Evolutionary conservation across 1,284 basidiomycete species (phyloP), one percentile per base, ranked within the genome.

Genomic region (Cerrena zonata): DNA sequence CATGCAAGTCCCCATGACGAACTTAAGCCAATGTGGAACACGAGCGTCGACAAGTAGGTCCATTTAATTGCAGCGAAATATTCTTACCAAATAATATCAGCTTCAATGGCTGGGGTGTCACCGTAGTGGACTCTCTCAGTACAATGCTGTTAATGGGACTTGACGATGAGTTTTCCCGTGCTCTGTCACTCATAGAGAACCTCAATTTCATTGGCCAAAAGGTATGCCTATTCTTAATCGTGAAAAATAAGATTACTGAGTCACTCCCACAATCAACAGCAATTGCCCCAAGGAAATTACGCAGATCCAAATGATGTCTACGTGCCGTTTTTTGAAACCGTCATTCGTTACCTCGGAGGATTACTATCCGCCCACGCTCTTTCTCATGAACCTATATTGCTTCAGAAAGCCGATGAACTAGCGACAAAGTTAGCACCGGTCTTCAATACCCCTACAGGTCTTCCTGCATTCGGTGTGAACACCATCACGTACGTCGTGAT

Each of bases 81-180:
- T 7, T 34, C 30, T 34, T 34, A 15, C 7, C 30, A 34, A 7
- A 15, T 34, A n/a, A n/a, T 34, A 5, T n/a, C 56, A 87, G 86
- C 51, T 85, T 87, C 63, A 87, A 87, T 61, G 84, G 89, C 5
- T 96, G 94, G 93, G 91, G 91, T 12, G 85, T 94, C 0, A 86
- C 87, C 1, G 78, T 84, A 48, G 77, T 91, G 53, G 91, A 92
- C 61, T 81, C 87, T 2, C 77, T 97, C 15, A 92, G 95, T 64
- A 96, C 94, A 0, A 84, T 97, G 70, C 75, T 91, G 24, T 70
- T 97, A 47, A 89, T 97, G 87, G 86, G 77, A 22, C 75, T 96
- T 11, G 69, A 82, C n/a, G 78, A 82, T 12, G 89, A 95, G 64
- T 95, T 89, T 67, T 66, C 74, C 22, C 75, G 83, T 2, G 90